A percentile compares a stretch with the other conserved stretches of the same genome.
Conservation (phyloP, 2,329 filamentous ascomycete genomes). For the Scytalidium lignicola region DNA sequence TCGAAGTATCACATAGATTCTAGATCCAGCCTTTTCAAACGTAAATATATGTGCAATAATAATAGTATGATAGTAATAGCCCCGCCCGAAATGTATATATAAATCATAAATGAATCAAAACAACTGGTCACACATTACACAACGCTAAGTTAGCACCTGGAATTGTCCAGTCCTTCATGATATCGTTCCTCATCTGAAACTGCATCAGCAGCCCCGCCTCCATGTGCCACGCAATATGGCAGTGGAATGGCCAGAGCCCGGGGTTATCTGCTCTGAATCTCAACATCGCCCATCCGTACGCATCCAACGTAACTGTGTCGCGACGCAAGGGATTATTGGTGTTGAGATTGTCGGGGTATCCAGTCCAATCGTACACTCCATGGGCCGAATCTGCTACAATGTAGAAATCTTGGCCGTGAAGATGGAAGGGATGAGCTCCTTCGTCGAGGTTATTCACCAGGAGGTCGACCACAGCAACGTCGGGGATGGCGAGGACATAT, state of each 20-base stretch:
- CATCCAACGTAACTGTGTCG: slow-evolving; percentile 42
- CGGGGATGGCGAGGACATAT: slow-evolving; percentile 40
- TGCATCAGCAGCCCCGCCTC: slow-evolving; percentile 31
- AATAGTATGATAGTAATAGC: too few species aligned
- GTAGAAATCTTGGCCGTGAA: slow-evolving; percentile 51
- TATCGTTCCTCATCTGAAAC: slow-evolving; percentile 27
- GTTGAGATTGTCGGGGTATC: slow-evolving; percentile 19
- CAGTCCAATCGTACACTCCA: slow-evolving; percentile 26
- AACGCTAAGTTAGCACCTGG: slow-evolving; percentile 3
- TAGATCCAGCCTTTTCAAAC: too few species aligned
- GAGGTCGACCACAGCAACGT: slow-evolving; percentile 37
- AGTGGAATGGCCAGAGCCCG: slow-evolving; percentile 44
- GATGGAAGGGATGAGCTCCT: slow-evolving; percentile 44
- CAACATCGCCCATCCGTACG: slow-evolving; percentile 33
- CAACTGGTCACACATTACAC: slow-evolving; percentile 2
- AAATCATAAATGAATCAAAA: neutral
- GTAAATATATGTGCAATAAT: too few species aligned
- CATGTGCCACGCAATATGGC: slow-evolving; percentile 45
- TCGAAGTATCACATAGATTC: too few species aligned
- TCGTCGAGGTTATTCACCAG: slow-evolving; percentile 44
- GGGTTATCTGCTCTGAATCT: slow-evolving; percentile 46
- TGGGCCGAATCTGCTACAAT: slow-evolving; percentile 32
- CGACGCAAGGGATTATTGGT: slow-evolving; percentile 42
- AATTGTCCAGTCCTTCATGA: slow-evolving; percentile 8
- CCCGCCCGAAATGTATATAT: too few species aligned